These are phyloP conservation scores for Penicillium flavigenum DNA, from an alignment of 495 filamentous ascomycete species.

Conservation along the genomic window DNA sequence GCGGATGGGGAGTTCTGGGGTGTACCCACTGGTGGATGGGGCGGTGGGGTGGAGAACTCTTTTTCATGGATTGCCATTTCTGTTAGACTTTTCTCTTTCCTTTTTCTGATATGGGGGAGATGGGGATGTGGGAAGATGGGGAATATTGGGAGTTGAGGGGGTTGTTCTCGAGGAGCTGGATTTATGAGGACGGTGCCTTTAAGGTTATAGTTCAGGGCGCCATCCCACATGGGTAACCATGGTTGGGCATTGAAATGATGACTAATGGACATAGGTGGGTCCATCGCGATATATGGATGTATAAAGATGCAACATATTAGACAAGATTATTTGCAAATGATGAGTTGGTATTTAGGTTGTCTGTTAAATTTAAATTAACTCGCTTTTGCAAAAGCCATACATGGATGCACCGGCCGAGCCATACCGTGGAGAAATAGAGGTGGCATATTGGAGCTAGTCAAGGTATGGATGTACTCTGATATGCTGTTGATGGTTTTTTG, in stretches of 20 bases:
- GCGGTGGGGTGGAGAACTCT: conserved; percentile 25
- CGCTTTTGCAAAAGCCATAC: no score
- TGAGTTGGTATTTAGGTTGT: background rate
- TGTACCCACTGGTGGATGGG: conserved; percentile 20
- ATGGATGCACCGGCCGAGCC: background rate
- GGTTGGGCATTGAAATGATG: background rate
- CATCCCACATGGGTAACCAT: background rate
- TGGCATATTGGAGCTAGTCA: background rate
- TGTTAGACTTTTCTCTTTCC: background rate
- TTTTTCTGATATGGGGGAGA: background rate
- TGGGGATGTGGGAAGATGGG: background rate
- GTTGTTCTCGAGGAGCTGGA: background rate
- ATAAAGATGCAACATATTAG: background rate
- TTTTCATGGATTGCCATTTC: conserved; percentile 23
- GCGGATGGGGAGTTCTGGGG: conserved; percentile 7
- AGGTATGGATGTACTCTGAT: background rate
- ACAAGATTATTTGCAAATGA: background rate
- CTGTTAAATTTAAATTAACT: background rate
- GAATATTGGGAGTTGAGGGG: background rate
- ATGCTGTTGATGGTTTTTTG: background rate
- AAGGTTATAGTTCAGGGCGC: conserved; percentile 1
- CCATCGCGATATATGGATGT: background rate
- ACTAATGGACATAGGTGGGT: background rate
- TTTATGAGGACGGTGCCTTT: background rate
- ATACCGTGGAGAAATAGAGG: background rate